Evolutionary conservation across 495 filamentous ascomycete species (phyloP), one percentile per base, ranked within the genome.

Genomic region (Aspergillus leporis): DNA sequence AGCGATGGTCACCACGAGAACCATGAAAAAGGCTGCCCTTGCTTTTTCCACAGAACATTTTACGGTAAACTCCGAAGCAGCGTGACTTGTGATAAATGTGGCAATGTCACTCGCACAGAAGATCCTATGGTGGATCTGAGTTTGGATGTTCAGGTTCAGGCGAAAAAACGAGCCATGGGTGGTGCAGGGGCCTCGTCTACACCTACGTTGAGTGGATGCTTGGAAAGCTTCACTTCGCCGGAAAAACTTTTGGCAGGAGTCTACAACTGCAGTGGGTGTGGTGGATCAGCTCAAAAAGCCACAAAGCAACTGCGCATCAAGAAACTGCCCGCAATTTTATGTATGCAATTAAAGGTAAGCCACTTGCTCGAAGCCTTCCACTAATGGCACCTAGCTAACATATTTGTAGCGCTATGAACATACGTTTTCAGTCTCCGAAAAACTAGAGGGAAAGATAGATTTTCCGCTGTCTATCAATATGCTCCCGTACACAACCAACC

Each of bases 381-480:
- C 3, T 16, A 46, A 52, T n/a, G 1, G n/a, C 38, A 21, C 23
- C 31, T 14, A 25, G 36, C 57, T 62, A 55, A 68, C 12, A 9
- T 14, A 5, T 58, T 45, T 16, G 32, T 60, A 93, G 91, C 82
- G 91, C 50, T 95, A 93, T 67, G 90, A 92, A 70, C 90, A 89
- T 70, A 85, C 66, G 49, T 81, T 86, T 52, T 76, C 84, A 13
- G 84, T 84, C 13, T 82, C 84, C 22, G 85, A 84, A 16, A 97
- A 97, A 69, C 86, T 96, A 61, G 86, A 92, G 53, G 88, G 88
- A 3, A 84, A 85, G 40, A 86, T 97, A 38, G 82, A 85, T 41
- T 96, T 95, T 68, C 92, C 93, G 1, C 70, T 95, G n/a, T 82
- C 88, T 51, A 81, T 96, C 10, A 91, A 95, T 64, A 90, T 96